Conservation (phyloP, 73 alveolate species). For the Uronychia binucleata region DNA sequence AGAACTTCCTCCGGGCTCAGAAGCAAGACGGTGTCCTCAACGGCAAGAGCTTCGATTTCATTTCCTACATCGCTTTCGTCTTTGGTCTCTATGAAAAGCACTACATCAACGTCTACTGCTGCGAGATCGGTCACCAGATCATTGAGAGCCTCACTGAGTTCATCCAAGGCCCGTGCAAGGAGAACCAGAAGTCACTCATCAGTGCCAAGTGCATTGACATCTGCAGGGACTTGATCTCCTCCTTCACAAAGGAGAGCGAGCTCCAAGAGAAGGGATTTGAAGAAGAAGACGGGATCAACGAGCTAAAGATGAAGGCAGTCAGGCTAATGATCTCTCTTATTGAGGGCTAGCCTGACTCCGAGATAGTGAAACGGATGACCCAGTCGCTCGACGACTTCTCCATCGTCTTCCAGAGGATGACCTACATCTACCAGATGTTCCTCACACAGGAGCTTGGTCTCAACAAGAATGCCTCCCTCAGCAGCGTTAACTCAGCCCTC, state of each 20-base stretch:
- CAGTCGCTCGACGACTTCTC: slow-evolving; percentile 43
- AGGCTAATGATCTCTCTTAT: slow-evolving; percentile 58
- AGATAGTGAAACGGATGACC: slow-evolving; percentile 37
- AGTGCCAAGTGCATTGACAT: slow-evolving; percentile 80
- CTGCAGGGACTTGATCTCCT: slow-evolving; percentile 54
- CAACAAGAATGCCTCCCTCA: neutral
- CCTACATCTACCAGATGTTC: slow-evolving; percentile 19
- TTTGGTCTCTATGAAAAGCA: slow-evolving; percentile 49
- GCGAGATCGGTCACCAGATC: slow-evolving; percentile 76
- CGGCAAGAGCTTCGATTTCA: slow-evolving; percentile 66
- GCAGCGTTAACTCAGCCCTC: neutral
- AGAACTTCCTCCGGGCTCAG: slow-evolving; percentile 88
- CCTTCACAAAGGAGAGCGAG: slow-evolving; percentile 22
- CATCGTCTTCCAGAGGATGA: slow-evolving; percentile 32
- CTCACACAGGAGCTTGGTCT: slow-evolving; percentile 16
- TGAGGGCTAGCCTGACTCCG: slow-evolving; percentile 63
- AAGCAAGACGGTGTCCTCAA: slow-evolving; percentile 62
- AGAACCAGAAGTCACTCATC: slow-evolving; percentile 84
- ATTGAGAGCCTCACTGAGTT: slow-evolving; percentile 94
- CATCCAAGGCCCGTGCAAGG: slow-evolving; percentile 97
- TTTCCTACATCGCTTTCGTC: slow-evolving; percentile 32
- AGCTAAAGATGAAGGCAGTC: slow-evolving; percentile 55
- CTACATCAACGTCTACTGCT: slow-evolving; percentile 81
- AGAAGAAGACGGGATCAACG: slow-evolving; percentile 52
- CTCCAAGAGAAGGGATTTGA: slow-evolving; percentile 50